These are phyloP conservation scores for Naganishia randhawae DNA, from an alignment of 768 basidiomycete species.

Conservation along the genomic window DNA sequence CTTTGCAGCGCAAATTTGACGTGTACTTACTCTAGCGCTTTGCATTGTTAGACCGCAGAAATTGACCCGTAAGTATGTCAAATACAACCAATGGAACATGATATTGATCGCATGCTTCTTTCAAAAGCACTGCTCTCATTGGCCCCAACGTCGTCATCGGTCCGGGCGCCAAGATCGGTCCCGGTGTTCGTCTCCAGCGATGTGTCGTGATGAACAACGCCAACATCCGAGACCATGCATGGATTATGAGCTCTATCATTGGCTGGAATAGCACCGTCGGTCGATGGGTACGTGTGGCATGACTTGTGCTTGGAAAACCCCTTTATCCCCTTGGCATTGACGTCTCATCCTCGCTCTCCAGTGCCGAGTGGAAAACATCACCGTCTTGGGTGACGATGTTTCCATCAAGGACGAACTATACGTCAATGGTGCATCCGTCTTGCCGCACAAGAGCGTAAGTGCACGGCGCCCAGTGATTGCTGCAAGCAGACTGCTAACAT, in stretches of 20 bases:
- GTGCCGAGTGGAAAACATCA: conserved; percentile 52
- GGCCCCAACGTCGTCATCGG: conserved; percentile 56
- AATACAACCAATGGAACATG: conserved; percentile 37
- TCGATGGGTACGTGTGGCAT: conserved; percentile 46
- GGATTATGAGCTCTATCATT: conserved; percentile 54
- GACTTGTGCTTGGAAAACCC: background rate
- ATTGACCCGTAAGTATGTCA: background rate
- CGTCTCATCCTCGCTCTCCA: conserved; percentile 24
- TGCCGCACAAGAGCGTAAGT: conserved; percentile 52
- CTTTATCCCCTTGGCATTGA: background rate
- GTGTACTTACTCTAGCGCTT: background rate
- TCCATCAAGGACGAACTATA: conserved; percentile 55
- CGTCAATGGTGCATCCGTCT: conserved; percentile 53
- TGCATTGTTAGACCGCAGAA: background rate
- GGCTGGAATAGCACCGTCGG: conserved; percentile 53
- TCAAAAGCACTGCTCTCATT: conserved; percentile 46
- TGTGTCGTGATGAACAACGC: conserved; percentile 55
- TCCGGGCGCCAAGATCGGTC: conserved; percentile 53
- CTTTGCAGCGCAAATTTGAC: background rate
- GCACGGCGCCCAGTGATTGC: background rate
- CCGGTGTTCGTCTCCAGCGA: conserved; percentile 54
- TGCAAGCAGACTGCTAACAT: too few relatives aligned
- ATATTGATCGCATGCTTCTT: conserved; percentile 46
- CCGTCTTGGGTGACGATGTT: conserved; percentile 55
- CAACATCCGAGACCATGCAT: conserved; percentile 54